Evolutionary conservation across 768 basidiomycete species (phyloP).

Genomic region (Asterophora parasitica): DNA sequence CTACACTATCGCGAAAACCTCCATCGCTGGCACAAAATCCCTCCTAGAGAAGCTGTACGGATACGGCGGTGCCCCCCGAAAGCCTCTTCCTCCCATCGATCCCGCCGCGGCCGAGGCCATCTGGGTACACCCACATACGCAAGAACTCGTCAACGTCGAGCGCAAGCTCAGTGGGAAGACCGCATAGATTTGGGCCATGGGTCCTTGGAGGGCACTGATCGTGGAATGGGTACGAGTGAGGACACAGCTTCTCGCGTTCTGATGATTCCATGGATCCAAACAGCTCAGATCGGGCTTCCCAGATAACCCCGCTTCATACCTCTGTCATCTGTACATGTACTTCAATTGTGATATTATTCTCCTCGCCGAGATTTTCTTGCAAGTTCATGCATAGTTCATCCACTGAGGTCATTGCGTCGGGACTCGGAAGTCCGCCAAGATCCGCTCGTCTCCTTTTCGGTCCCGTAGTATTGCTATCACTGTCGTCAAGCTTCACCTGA

Average conservation of each 20-base stretch:
- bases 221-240: conserved; percentile 3
- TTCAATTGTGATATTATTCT: background rate
- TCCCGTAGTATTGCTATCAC: background rate
- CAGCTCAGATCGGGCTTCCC: background rate
- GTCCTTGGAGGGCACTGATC: conserved; percentile 8
- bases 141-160: conserved; percentile 64
- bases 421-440: no score
- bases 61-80: conserved; percentile 77
- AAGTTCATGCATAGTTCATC: background rate
- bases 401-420: no score
- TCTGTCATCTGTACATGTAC: no score
- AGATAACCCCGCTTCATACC: background rate
- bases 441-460: no score
- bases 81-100: conserved; percentile 68
- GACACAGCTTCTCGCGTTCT: conserved; percentile 4
- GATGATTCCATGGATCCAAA: conserved; percentile 7
- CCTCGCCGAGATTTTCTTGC: no score
- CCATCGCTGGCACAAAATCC: conserved; percentile 81
- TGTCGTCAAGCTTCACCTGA: no score
- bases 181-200: conserved; percentile 13
- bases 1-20: conserved; percentile 69
- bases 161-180: conserved; percentile 45
- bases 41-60: conserved; percentile 70
- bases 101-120: conserved; percentile 50
- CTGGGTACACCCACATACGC: conserved; percentile 70